phyloP scores from a whole-genome alignment of 371 early-diverging fungal genomes.

The Apophysomyces elegans region DNA sequence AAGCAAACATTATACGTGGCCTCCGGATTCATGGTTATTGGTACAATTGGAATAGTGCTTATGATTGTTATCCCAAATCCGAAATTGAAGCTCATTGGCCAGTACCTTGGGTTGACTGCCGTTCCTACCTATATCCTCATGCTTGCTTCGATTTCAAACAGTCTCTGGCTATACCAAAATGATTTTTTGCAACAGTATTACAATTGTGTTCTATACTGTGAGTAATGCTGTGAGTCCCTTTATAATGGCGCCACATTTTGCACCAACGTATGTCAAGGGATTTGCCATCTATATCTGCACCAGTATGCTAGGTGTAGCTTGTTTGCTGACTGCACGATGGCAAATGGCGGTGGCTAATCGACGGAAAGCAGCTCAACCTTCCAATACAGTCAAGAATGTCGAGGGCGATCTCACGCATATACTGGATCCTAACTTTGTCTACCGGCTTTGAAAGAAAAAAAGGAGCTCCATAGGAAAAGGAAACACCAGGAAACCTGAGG shows the following conservation, averaged over 20 bases:
- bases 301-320: constrained; percentile 15
- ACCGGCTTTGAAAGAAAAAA: constrained; percentile 24
- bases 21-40: constrained; percentile 5
- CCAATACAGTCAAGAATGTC: constrained; percentile 20
- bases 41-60: constrained; percentile 16
- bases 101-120: constrained; percentile 12
- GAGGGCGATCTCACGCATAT: constrained; percentile 38
- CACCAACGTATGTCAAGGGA: constrained; percentile 18
- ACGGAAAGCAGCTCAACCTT: constrained; percentile 12
- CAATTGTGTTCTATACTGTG: constrained; percentile 17
- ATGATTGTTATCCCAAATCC: constrained; percentile 17
- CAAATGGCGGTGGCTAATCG: constrained; percentile 31
- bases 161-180: constrained; percentile 14
- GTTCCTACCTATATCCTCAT: constrained; percentile 21
- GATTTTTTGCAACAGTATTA: constrained; percentile 5
- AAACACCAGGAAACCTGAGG: too few species aligned
- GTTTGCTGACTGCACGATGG: constrained; percentile 22
- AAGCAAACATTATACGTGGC: constrained; percentile 16
- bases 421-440: constrained; percentile 38
- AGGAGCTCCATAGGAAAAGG: too few species aligned
- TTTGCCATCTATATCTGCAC: constrained; percentile 24
- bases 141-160: constrained; percentile 16
- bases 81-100: constrained; percentile 16
- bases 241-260: constrained; percentile 22
- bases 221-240: constrained; percentile 31